phyloP scores from a whole-genome alignment of 495 filamentous ascomycete genomes.

The Amphirosellinia nigrospora region DNA sequence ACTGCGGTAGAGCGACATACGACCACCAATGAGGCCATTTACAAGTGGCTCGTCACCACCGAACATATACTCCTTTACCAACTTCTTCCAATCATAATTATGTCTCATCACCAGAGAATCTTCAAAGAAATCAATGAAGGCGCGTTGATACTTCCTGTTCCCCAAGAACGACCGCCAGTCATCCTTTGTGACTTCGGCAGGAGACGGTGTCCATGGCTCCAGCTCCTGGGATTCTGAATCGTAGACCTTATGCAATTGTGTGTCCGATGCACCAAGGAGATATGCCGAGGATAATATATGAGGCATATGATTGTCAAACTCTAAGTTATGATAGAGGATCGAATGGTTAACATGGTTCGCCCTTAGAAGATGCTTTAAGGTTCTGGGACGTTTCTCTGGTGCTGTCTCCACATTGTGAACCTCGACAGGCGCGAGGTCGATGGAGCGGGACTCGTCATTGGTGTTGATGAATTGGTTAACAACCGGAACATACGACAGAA shows the following conservation, averaged over 20 bases:
- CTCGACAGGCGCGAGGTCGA: constrained; percentile 72
- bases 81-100: constrained; percentile 82
- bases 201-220: constrained; percentile 85
- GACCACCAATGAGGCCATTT: constrained; percentile 74
- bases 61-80: constrained; percentile 78
- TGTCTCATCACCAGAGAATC: constrained; percentile 75
- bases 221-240: constrained; percentile 72
- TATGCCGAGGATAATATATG: constrained; percentile 88
- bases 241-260: constrained; percentile 78
- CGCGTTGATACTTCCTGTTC: constrained; percentile 79
- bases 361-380: constrained; percentile 85
- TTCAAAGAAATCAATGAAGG: constrained; percentile 91
- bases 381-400: constrained; percentile 77
- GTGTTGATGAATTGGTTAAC: constrained; percentile 50
- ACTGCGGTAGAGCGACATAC: constrained; percentile 58
- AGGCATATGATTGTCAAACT: constrained; percentile 86
- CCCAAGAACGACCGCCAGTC: constrained; percentile 90
- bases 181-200: constrained; percentile 76
- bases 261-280: constrained; percentile 73
- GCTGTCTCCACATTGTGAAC: constrained; percentile 79
- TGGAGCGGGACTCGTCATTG: constrained; percentile 42
- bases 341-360: constrained; percentile 91
- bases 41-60: constrained; percentile 77
- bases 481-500: constrained; percentile 57
- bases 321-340: constrained; percentile 76